Conservation (phyloP, 1,284 basidiomycete genomes). For the Ustilago crameri region DNA sequence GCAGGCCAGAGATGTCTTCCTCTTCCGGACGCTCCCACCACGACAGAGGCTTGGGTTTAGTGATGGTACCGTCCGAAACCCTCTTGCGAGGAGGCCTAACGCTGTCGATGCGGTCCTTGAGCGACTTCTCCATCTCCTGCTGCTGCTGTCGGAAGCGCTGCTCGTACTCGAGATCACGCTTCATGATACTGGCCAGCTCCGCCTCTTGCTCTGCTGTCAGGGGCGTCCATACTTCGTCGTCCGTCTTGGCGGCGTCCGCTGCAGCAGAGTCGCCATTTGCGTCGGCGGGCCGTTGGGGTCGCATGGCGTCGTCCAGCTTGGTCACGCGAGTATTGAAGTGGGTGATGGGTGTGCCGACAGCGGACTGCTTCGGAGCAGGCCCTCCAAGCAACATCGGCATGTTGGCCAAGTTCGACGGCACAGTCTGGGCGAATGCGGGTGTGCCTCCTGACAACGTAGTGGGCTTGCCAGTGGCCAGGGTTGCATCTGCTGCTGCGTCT, state of each 20-base stretch:
- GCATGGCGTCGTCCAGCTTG: slow-evolving; percentile 71
- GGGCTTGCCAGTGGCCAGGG: slow-evolving; percentile 47
- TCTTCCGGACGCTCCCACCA: slow-evolving; percentile 63
- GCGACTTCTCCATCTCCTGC: slow-evolving; percentile 45
- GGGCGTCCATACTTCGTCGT: slow-evolving; percentile 57
- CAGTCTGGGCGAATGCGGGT: slow-evolving; percentile 32
- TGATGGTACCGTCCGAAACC: slow-evolving; percentile 36
- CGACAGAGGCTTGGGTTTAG: slow-evolving; percentile 45
- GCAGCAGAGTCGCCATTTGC: slow-evolving; percentile 13
- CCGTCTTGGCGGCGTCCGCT: slow-evolving; percentile 19
- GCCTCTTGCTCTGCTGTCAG: slow-evolving; percentile 72
- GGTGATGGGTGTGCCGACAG: slow-evolving; percentile 71
- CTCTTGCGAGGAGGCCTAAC: slow-evolving; percentile 46
- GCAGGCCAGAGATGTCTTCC: slow-evolving; percentile 31
- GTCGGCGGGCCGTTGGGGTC: slow-evolving; percentile 72
- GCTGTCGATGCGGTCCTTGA: slow-evolving; percentile 47
- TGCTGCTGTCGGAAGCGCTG: slow-evolving; percentile 63
- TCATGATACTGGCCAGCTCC: slow-evolving; percentile 73
- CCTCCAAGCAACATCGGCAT: slow-evolving; percentile 66
- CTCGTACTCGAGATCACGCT: slow-evolving; percentile 72
- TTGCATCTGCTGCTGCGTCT: slow-evolving; percentile 35
- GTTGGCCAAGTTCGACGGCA: slow-evolving; percentile 63
- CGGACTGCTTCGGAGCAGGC: slow-evolving; percentile 61
- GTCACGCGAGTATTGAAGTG: slow-evolving; percentile 76
- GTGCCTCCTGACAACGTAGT: slow-evolving; percentile 33